Base-by-base conservation (phyloP, 2,329 filamentous ascomycete species). In the Byssoonygena ceratinophila region DNA sequence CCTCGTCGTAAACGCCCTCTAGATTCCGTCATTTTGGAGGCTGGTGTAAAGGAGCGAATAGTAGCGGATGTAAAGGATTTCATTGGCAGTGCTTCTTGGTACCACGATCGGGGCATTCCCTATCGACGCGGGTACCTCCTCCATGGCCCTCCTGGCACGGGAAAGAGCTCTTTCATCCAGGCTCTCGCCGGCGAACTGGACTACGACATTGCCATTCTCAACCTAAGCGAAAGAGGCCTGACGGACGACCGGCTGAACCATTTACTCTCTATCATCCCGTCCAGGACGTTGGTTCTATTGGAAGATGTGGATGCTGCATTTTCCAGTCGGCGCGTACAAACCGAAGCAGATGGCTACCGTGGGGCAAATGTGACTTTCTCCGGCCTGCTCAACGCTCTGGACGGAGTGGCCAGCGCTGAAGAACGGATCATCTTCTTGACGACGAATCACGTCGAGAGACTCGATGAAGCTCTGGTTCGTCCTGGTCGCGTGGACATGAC, bases 161-260 rank as follows among this genome's bases (percentile, higher is more conserved):
- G 88, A 32, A 97, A 94, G 73, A 96, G 85, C 55, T 94, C 88
- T 0, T 97, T 98, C 61, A 96, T 98, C 57, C 89, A 96, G 68
- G 90, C 92, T 0, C 73, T 98, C 39, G 92, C 92, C 0, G 91
- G 89, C n/a, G 83, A 92, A 63, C 71, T 96, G 53, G 87, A 95
- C 65, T 95, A 91, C 67, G 87, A 87, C 61, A 92, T 96, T 60
- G 89, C 90, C 49, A 90, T 95, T 71, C 76, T 96, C 59, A 95
- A 95, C 61, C 78, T 96, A 27, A 92, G 86, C 68, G 87, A 95
- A 71, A 79, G 87, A 51, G 90, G 90, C 14, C 78, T 96, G 64
- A 94, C 88, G 1, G 91, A 96, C 61, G 87, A 95, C 64, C 82
- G 90, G 59, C 73, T 96, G 51, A 90, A 91, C 22, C 85, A 88